Evolutionary conservation across 1,284 basidiomycete genomes (phyloP), one percentile per base, ranked within the genome.

Genomic region (Trichosporon ovoides): DNA sequence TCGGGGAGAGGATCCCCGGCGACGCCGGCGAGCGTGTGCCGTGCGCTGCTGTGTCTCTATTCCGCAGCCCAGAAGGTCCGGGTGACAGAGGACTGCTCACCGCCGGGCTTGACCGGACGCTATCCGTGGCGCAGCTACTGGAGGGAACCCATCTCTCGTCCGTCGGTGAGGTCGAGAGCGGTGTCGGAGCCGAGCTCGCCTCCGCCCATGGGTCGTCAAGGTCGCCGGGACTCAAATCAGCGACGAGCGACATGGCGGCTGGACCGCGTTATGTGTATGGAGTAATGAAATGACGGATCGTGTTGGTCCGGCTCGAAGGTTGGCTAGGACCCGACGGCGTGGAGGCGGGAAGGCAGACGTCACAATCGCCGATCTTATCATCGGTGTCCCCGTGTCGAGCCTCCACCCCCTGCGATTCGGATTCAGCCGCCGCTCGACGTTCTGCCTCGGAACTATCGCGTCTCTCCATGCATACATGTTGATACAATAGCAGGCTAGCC

Each of bases 341-440:
- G 43, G 43, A 48, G 24, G 43, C 43, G 24, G 24, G 24, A 48
- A 22, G 40, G 43, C 22, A 48, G 43, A 48, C 43, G 43, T 48
- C 43, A 48, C 43, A n/a, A 48, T 48, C 43, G 43, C 43, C 43
- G 43, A 48, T 48, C 43, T 48, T 48, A 48, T 48, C 43, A 28
- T 48, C 43, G 43, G 43, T 48, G 43, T 48, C 43, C 43, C 43
- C 24, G 40, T 48, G 24, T 24, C 43, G 43, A 48, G 28, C 43
- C 43, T 48, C 43, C 43, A 48, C 43, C 18, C 11, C 28, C 43
- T 22, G 28, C 28, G 28, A 31, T 31, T 31, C 28, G 43, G 11
- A n/a, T 48, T 48, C 43, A 48, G 24, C 43, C 43, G 43, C 43
- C 22, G 24, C 16, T 22, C 38, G 10, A 12, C 22, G 4, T 43